Evolutionary conservation across 306 rosid genomes (phyloP), one percentile per base, ranked within the genome.

Genomic region (Pterocarpus santalinus): DNA sequence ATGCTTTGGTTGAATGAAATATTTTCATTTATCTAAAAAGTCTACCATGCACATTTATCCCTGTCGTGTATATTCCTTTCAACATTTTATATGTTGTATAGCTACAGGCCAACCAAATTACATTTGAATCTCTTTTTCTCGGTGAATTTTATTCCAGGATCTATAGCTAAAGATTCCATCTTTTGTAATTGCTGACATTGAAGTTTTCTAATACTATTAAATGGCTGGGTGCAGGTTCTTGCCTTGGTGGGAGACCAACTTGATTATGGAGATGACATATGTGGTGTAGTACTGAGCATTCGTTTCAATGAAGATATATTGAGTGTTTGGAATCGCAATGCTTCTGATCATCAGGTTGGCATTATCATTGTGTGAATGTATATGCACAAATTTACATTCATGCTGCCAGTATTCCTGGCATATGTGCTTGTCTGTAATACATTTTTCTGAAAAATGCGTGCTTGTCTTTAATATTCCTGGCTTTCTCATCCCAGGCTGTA

Each of bases 221-320:
- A 46, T 79, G 81, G 72, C 60, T 78, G 49, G 62, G 8, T 69
- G 78, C 85, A 95, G 97, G 97, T 91, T 75, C 97, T 95, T 75
- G 99, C 97, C 43, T 85, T 95, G 72, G 93, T 93, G 69, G 97
- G 97, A 64, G 95, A 95, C 77, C 99, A 95, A 80, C 90, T 95
- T 82, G 99, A 91, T 65, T 91, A 81, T 60, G 95, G 99, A 73
- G 95, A 91, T 76, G 88, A 93, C 89, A 87, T 95, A 75, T 93
- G 99, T 17, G 99, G 99, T 63, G 97, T 90, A 0, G 99, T 95
- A 39, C 92, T 95, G 81, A 95, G 97, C 89, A 85, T 93, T 81
- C 94, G 97, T 46, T 93, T 95, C 91, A 95, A 90, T 2, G 99
- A 93, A 91, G 97, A 95, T 65, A 95, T 93, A 66, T 78, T 93